Base-by-base conservation (phyloP, 257 asterid genomes). In the Ocimum tenuiflorum region DNA sequence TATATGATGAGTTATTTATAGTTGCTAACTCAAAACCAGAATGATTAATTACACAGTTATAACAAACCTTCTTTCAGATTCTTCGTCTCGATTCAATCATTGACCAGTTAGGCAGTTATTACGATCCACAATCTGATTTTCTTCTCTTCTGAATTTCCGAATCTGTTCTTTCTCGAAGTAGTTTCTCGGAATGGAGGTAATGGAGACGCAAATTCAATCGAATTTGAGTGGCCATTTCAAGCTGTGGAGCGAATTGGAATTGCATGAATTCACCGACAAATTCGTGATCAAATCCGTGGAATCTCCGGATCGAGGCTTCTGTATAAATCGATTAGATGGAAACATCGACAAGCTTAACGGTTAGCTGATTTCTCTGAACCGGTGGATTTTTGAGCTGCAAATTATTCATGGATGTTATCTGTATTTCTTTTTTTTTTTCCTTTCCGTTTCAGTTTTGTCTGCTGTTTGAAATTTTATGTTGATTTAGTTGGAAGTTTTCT, bases 291-390 rank as follows among this genome's bases (percentile, higher is more conserved):
- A 75, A 60, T 77, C 96, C 17, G 68, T 75, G 38, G 91, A 86
- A 56, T 86, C 86, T 53, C 89, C 88, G 66, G 85, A 81, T 64
- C 90, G 79, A 63, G 95, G 94, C 69, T 94, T 94, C 88, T 86
- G 87, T 12, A 65, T 90, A 8, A 80, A 75, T 78, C 91, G 91
- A 53, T 77, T 31, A 19, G 91, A 87, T 41, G 98, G 96, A 24
- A 79, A 41, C 77, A 79, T 88, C 67, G 74, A 75, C 62, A 78
- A 78, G 68, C 86, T 89, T 43, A 58, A 72, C 61, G 88, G 96
- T 81, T 27, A 45, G 62, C 53, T 67, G 12, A 8, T 29, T 29
- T 15, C 8, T 13, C 14, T 57, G n/a, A 35, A 2, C 8, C 29
- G 19, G 23, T 54, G 33, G 46, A 53, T 15, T 67, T 61, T 43